Evolutionary conservation across 108 stramenopile genomes (phyloP).

Genomic region (Thalassiosira profunda): DNA sequence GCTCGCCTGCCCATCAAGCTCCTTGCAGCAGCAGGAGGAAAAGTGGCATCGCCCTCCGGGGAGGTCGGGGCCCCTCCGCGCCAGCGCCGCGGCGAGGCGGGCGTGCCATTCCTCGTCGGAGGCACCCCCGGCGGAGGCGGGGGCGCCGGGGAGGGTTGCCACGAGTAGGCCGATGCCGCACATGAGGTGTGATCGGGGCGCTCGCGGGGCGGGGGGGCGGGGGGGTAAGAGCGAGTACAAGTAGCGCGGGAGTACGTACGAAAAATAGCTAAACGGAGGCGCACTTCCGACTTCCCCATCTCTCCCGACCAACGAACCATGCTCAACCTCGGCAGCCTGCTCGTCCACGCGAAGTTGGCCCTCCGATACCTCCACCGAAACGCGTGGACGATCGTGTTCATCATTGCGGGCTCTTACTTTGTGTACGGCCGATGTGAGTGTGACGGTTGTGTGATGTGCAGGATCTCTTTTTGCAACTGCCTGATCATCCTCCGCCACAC

Average conservation of each 20-base stretch:
- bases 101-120: constrained; percentile 14
- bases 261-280: too few relatives aligned
- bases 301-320: too few relatives aligned
- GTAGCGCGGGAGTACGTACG: too few relatives aligned
- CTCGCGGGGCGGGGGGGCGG: too few relatives aligned
- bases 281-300: too few relatives aligned
- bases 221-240: too few relatives aligned
- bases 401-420: constrained; percentile 19
- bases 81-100: constrained; percentile 20
- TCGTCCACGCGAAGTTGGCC: background rate
- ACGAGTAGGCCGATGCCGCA: constrained; percentile 45
- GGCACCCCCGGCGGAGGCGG: background rate
- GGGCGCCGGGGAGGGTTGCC: constrained; percentile 1
- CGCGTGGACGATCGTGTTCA: constrained; percentile 55
- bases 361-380: constrained; percentile 30
- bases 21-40: too few relatives aligned
- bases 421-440: constrained; percentile 27
- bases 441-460: background rate
- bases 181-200: constrained; percentile 15
- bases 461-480: background rate
- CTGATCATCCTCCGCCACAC: background rate
- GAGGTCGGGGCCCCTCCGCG: constrained; percentile 42
- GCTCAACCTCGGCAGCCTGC: too few relatives aligned
- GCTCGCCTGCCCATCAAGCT: too few relatives aligned
- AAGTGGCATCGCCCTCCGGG: constrained; percentile 16